Percentiles rank a stretch among this genome's conserved stretches.
phyloP scores from a whole-genome alignment of 1,284 basidiomycete genomes.

The Malassezia japonica region DNA sequence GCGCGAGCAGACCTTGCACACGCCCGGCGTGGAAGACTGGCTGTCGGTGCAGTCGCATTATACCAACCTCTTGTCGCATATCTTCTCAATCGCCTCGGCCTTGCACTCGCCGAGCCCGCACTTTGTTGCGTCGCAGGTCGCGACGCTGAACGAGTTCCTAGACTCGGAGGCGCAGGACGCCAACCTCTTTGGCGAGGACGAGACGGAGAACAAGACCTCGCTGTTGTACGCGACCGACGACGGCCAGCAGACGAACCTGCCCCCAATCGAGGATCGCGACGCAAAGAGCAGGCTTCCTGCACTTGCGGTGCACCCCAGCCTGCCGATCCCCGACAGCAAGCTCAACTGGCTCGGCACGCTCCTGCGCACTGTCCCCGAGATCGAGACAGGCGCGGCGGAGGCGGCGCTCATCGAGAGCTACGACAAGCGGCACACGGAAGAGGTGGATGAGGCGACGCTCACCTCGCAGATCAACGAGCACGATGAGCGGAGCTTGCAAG shows the following conservation, averaged over 20 bases:
- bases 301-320: constrained; percentile 26
- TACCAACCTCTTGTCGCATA: constrained; percentile 32
- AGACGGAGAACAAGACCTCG: constrained; percentile 7
- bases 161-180: constrained; percentile 28
- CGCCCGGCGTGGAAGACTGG: constrained; percentile 37
- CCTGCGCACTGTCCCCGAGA: constrained; percentile 32
- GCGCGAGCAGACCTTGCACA: constrained; percentile 31
- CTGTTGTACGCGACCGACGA: constrained; percentile 9
- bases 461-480: constrained; percentile 23
- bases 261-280: constrained; percentile 29
- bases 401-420: constrained; percentile 21
- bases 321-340: constrained; percentile 29
- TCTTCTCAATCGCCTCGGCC: constrained; percentile 29
- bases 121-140: constrained; percentile 29
- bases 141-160: constrained; percentile 30
- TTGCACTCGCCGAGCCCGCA: constrained; percentile 30
- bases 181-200: constrained; percentile 25
- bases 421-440: constrained; percentile 5
- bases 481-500: constrained; percentile 23
- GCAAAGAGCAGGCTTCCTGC: constrained; percentile 21
- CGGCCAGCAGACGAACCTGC: constrained; percentile 4
- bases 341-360: constrained; percentile 35
- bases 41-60: constrained; percentile 30
- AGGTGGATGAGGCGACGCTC: background rate
- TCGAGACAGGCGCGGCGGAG: constrained; percentile 24